A percentile compares a stretch with the other conserved stretches of the same genome.
Evolutionary conservation across 2,329 filamentous ascomycete genomes (phyloP).

Genomic region (Taxawa tesnikishii): DNA sequence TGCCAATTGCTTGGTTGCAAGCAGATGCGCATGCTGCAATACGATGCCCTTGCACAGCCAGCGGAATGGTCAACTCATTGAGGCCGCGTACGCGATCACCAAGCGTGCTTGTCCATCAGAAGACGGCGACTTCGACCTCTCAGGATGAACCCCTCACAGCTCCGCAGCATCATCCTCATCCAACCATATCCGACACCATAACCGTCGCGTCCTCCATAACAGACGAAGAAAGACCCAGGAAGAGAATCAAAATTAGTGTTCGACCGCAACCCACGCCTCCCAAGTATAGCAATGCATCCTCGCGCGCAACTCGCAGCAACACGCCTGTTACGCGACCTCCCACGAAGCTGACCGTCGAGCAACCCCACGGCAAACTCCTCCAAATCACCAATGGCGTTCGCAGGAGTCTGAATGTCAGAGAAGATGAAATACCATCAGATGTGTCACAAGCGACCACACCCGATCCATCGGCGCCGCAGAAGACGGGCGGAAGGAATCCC

Average conservation of each 20-base stretch:
- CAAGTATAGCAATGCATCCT: no score
- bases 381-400: conserved; percentile 30
- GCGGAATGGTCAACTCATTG: neutral
- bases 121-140: no score
- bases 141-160: neutral
- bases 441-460: conserved; percentile 20
- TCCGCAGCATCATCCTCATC: neutral
- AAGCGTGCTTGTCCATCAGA: neutral
- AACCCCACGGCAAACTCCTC: conserved; percentile 28
- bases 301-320: no score
- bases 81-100: neutral
- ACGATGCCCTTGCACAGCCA: no score
- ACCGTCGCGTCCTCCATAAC: neutral
- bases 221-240: neutral
- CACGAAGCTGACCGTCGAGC: conserved; percentile 28
- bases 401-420: conserved; percentile 18
- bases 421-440: conserved; percentile 20
- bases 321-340: conserved; percentile 28
- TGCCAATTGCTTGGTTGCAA: no score
- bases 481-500: conserved; percentile 2
- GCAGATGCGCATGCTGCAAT: no score
- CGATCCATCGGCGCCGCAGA: conserved; percentile 1
- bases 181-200: neutral
- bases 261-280: conserved; percentile 5
- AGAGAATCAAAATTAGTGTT: neutral